Base-by-base conservation (phyloP, 345 rosid genomes). In the Brassica juncea region DNA sequence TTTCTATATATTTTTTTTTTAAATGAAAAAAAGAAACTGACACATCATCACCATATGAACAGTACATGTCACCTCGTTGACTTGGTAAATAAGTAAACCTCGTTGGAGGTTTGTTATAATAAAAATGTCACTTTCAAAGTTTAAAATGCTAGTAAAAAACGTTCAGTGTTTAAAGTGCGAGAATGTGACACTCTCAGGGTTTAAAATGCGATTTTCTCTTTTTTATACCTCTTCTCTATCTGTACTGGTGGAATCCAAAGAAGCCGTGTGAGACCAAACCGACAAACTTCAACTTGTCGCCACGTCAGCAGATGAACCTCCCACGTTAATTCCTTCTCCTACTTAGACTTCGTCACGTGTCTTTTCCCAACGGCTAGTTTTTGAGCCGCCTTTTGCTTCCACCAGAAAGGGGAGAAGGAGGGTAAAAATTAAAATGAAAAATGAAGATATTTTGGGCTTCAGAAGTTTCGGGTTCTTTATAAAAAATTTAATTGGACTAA, bases 311-410 rank as follows among this genome's bases (percentile, higher is more conserved):
- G 21, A 19, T 19, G 21, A 19, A 19, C 21, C 21, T 19, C 21
- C 21, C 21, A 19, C 68, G 76, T 74, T 70, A 44, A 44, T 75
- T 80, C 73, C 52, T 73, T 35, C 27, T 71, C 2, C 31, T 4
- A 0, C 31, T 75, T 27, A 3, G 10, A 52, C 12, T 1, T 10
- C 72, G 68, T 79, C 93, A 89, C 86, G 87, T 86, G 88, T 76
- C 27, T 68, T 0, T 5, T 19, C 80, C 37, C 82, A 80, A 80
- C 83, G 83, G 83, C 83, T 80, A 80, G 80, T 80, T 80, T 79
- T 49, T 27, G 1, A 74, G 80, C 76, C 80, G 76, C 57, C 75
- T 70, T 75, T 75, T 75, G 68, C 35, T 70, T 39, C 79, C 28
- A 60, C 52, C n/a, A 42, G 14, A 62, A 30, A 66, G 15, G 32